A percentile compares a stretch with the other conserved stretches of the same genome.
Conservation (phyloP, 345 rosid species). For the Ceriops decandra region DNA sequence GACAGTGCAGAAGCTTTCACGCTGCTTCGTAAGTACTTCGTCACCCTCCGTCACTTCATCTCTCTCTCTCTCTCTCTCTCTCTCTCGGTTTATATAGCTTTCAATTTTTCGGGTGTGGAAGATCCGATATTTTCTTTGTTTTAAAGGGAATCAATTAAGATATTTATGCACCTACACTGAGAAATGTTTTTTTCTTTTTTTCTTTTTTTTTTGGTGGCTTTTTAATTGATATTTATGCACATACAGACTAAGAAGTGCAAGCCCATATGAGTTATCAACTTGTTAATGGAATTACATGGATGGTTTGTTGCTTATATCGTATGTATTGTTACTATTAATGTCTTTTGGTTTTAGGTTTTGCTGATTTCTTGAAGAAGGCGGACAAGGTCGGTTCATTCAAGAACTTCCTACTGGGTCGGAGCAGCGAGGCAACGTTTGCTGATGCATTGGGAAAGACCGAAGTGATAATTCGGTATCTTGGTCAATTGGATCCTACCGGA, state of each 20-base stretch:
- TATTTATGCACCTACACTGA: too few species aligned
- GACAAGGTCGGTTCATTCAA: constrained; percentile 65
- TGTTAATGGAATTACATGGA: too few species aligned
- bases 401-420: constrained; percentile 72
- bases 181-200: too few species aligned
- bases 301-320: background rate
- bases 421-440: constrained; percentile 78
- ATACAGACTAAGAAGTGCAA: too few species aligned
- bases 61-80: background rate
- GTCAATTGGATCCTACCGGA: constrained; percentile 65
- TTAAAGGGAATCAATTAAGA: background rate
- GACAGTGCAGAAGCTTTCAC: constrained; percentile 57
- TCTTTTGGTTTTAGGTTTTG: constrained; percentile 45
- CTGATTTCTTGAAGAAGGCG: constrained; percentile 74
- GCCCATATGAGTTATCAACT: background rate
- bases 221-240: too few species aligned
- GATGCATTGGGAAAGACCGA: constrained; percentile 84
- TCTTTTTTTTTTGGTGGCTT: too few species aligned
- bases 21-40: constrained; percentile 51
- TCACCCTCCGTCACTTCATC: background rate
- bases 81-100: background rate
- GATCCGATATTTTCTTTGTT: background rate
- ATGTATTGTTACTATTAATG: background rate
- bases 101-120: background rate
- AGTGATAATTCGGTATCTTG: constrained; percentile 66